Base-by-base conservation (phyloP, 768 basidiomycete genomes). In the Suillus paluster region DNA sequence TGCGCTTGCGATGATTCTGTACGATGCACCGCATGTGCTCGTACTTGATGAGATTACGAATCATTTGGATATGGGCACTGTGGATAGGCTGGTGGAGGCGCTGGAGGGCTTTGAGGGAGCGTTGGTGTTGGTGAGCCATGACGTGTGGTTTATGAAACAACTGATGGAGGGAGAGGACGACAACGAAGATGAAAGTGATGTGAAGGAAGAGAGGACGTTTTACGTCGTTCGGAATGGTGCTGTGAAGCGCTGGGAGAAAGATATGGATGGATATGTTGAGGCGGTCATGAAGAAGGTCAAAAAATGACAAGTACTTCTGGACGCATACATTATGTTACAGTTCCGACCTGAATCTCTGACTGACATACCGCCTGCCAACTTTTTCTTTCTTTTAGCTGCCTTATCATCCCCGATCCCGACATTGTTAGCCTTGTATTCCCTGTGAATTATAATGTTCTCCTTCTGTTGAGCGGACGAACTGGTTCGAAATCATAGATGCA, bases 51-150 rank as follows among this genome's bases (percentile, higher is more conserved):
- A 91, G 70, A 84, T 87, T 5, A 87, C 89, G 14, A 80, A 88
- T n/a, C 89, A 91, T 73, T 73, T 91, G 46, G 89, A 91, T 70
- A 78, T 80, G 45, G 80, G 82, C 27, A 89, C 86, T 3, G 84
- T 89, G 36, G 73, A 80, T 61, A 84, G 84, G 0, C 73, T 91
- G 2, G 82, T 84, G 0, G 74, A 77, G 23, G 81, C 84, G 9
- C 75, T 90, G 45, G 77, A 78, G 53, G 71, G 69, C 15, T 90
- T 80, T 65, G 73, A 72, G 30, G 88, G 89, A 1, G 86, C 82
- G 1, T 68, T 90, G 34, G 74, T 89, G 11, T 75, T 89, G n/a
- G 82, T 90, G 54, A 88, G 85, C 49, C 89, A 91, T 67, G 89
- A 91, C 66, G 77, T 84, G 70, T 78, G 64, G 36, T 63, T 70